Conservation (phyloP, 345 rosid genomes). For the Eucalyptus fibrosa region DNA sequence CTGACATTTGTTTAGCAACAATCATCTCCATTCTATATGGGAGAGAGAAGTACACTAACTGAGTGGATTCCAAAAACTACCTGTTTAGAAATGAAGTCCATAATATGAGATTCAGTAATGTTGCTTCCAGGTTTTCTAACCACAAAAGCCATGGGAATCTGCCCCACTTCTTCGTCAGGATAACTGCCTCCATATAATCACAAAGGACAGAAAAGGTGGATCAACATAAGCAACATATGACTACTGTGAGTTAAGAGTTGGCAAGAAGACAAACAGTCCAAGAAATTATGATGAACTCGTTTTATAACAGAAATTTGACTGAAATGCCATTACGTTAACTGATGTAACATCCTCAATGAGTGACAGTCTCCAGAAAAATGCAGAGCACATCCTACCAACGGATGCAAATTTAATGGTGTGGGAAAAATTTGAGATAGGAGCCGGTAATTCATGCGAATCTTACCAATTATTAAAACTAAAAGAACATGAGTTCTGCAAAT, state of each 20-base stretch:
- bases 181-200: slow-evolving; percentile 24
- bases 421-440: background rate
- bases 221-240: background rate
- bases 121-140: slow-evolving; percentile 71
- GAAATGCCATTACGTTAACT: background rate
- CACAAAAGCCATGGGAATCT: slow-evolving; percentile 89
- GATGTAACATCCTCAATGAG: background rate
- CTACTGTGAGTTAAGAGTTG: background rate
- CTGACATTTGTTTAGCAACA: background rate
- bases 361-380: background rate
- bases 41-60: background rate
- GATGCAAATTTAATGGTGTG: background rate
- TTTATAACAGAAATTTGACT: background rate
- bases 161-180: slow-evolving; percentile 87
- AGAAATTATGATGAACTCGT: background rate
- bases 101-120: slow-evolving; percentile 36
- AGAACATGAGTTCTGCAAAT: background rate
- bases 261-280: background rate
- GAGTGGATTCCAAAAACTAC: slow-evolving; percentile 8
- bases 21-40: background rate
- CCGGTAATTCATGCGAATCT: background rate
- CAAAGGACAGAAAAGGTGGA: background rate
- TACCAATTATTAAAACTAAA: background rate
- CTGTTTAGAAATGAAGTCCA: slow-evolving; percentile 65
- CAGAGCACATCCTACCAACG: background rate